phyloP scores from a whole-genome alignment of 495 filamentous ascomycete genomes.

The Xylaria castorea region DNA sequence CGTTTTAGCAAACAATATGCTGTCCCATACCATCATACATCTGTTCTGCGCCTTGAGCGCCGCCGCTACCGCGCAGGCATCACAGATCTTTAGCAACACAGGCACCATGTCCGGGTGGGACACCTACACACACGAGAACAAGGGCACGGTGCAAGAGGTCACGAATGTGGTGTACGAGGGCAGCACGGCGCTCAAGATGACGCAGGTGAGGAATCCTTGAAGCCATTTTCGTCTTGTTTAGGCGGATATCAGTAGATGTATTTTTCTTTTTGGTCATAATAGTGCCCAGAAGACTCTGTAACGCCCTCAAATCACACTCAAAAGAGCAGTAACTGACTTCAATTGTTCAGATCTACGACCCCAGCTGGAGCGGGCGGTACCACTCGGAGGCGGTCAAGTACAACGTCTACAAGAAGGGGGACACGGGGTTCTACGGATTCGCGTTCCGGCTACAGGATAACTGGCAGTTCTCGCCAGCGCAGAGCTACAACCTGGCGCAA shows the following conservation, averaged over 20 bases:
- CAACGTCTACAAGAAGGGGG: constrained; percentile 56
- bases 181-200: constrained; percentile 58
- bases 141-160: constrained; percentile 56
- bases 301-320: too few species aligned
- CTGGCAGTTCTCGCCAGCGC: constrained; percentile 58
- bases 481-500: constrained; percentile 61
- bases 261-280: too few species aligned
- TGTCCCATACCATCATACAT: constrained; percentile 7
- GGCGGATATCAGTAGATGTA: too few species aligned
- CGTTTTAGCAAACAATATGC: constrained; percentile 25
- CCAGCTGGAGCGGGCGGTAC: constrained; percentile 57
- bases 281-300: too few species aligned
- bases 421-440: constrained; percentile 63
- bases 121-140: constrained; percentile 49
- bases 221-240: too few species aligned
- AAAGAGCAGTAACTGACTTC: too few species aligned
- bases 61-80: constrained; percentile 33
- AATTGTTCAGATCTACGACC: constrained; percentile 42
- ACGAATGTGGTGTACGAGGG: constrained; percentile 55
- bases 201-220: constrained; percentile 42
- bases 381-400: constrained; percentile 61
- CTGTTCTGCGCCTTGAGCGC: constrained; percentile 31
- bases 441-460: constrained; percentile 56
- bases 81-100: constrained; percentile 56
- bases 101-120: constrained; percentile 60